Conservation (phyloP, 805 yeast genomes). For the Monosporozyma servazzii region DNA sequence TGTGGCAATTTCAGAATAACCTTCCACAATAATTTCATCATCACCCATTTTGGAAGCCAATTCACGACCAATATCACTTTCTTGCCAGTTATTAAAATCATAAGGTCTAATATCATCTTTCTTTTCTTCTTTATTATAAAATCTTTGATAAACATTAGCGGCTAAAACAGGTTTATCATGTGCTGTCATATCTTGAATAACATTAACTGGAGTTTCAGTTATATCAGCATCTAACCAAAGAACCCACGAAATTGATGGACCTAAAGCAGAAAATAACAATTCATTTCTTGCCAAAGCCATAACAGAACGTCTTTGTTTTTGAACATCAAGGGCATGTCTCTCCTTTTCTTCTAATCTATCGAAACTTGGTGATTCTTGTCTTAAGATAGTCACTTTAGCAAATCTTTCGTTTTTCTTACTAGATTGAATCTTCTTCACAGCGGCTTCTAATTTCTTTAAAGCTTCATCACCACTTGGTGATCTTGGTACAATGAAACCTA, state of each 20-base stretch:
- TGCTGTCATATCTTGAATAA: constrained; percentile 77
- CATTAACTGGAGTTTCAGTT: constrained; percentile 72
- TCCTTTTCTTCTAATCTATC: constrained; percentile 73
- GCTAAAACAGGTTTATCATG: constrained; percentile 84
- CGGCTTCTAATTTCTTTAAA: constrained; percentile 59
- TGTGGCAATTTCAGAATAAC: constrained; percentile 87
- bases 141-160: constrained; percentile 91
- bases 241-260: constrained; percentile 90
- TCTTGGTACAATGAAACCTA: constrained; percentile 89
- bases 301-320: constrained; percentile 76
- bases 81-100: constrained; percentile 95
- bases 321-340: constrained; percentile 79
- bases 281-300: constrained; percentile 96
- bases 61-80: constrained; percentile 67
- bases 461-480: constrained; percentile 74
- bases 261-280: constrained; percentile 74
- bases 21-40: constrained; percentile 92
- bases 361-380: constrained; percentile 82
- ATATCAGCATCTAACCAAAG: constrained; percentile 95
- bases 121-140: constrained; percentile 47
- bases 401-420: constrained; percentile 57
- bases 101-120: constrained; percentile 66
- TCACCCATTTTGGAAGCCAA: constrained; percentile 65
- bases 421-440: constrained; percentile 63
- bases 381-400: constrained; percentile 73